phyloP scores from a whole-genome alignment of 495 filamentous ascomycete genomes.

The Hypoxylon intermedium region DNA sequence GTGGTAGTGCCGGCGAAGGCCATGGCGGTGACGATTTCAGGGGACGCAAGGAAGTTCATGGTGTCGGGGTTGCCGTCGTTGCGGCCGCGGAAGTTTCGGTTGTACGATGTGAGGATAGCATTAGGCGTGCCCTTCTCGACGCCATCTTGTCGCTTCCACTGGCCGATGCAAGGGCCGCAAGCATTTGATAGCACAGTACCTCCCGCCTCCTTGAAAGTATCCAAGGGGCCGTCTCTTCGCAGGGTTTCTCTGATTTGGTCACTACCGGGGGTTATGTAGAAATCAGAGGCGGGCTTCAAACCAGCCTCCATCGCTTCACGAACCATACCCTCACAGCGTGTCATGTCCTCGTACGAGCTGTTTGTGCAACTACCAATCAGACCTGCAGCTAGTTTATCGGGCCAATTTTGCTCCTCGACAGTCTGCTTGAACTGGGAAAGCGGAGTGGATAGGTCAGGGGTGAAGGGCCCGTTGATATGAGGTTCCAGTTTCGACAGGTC shows the following conservation, averaged over 20 bases:
- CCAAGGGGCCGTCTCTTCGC: conserved; percentile 81
- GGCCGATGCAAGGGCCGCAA: conserved; percentile 93
- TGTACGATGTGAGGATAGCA: conserved; percentile 96
- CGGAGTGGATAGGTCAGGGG: conserved; percentile 91
- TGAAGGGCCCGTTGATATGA: conserved; percentile 97
- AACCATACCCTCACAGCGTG: conserved; percentile 86
- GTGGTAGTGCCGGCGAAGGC: conserved; percentile 89
- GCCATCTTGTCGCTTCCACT: conserved; percentile 92
- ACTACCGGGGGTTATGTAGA: conserved; percentile 95
- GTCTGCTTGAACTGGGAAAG: conserved; percentile 85
- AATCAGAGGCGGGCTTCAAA: conserved; percentile 83
- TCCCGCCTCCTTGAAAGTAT: conserved; percentile 86
- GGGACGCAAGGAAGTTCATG: conserved; percentile 98
- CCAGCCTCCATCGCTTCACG: conserved; percentile 88
- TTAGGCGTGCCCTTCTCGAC: conserved; percentile 84
- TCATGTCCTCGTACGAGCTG: conserved; percentile 98
- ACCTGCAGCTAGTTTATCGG: conserved; percentile 85
- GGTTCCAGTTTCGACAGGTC: conserved; percentile 90
- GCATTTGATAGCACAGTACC: conserved; percentile 93
- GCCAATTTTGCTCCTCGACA: conserved; percentile 86
- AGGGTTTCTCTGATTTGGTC: conserved; percentile 96
- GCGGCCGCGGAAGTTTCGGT: conserved; percentile 96
- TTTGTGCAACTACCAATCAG: conserved; percentile 98
- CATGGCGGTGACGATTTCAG: conserved; percentile 96
- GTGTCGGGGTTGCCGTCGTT: conserved; percentile 96